phyloP scores from a whole-genome alignment of 163 green algal genomes.

The Coccomyxa subellipsoidea region DNA sequence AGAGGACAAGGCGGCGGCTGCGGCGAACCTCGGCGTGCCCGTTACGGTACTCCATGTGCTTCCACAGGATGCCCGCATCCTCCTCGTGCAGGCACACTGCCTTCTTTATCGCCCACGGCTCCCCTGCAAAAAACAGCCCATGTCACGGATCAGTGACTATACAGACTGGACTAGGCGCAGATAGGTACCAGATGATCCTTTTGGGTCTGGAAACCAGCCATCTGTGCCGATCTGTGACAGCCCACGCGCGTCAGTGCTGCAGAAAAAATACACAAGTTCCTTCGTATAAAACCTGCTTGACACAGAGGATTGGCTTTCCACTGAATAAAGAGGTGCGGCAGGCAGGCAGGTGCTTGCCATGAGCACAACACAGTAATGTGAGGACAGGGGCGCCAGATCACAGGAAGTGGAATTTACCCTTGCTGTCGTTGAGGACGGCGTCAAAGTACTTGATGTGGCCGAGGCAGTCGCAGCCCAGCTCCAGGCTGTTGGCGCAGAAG shows the following conservation, averaged over 20 bases:
- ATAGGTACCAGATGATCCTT: no score
- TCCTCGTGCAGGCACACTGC: slow-evolving; percentile 94
- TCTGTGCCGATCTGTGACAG: no score
- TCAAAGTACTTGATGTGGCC: slow-evolving; percentile 83
- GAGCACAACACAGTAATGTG: no score
- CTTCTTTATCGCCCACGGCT: slow-evolving; percentile 66
- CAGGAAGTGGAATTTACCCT: background rate
- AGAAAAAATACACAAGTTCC: no score
- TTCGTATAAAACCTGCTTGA: no score
- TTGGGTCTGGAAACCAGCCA: no score
- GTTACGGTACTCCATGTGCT: slow-evolving; percentile 84
- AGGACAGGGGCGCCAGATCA: background rate
- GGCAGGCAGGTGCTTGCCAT: no score
- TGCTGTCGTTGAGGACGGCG: slow-evolving; percentile 46
- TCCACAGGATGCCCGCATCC: slow-evolving; percentile 82
- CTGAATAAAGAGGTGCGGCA: no score
- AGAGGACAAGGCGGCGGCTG: slow-evolving; percentile 74
- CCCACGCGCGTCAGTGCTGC: no score
- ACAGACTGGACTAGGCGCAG: no score
- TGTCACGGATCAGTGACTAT: no score
- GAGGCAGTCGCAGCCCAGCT: slow-evolving; percentile 87
- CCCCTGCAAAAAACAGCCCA: slow-evolving; percentile 16
- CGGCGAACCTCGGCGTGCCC: slow-evolving; percentile 55
- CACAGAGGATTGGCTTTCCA: no score
- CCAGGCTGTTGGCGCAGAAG: slow-evolving; percentile 64